Base-by-base conservation (phyloP, 768 basidiomycete genomes). In the Russula olivacea region DNA sequence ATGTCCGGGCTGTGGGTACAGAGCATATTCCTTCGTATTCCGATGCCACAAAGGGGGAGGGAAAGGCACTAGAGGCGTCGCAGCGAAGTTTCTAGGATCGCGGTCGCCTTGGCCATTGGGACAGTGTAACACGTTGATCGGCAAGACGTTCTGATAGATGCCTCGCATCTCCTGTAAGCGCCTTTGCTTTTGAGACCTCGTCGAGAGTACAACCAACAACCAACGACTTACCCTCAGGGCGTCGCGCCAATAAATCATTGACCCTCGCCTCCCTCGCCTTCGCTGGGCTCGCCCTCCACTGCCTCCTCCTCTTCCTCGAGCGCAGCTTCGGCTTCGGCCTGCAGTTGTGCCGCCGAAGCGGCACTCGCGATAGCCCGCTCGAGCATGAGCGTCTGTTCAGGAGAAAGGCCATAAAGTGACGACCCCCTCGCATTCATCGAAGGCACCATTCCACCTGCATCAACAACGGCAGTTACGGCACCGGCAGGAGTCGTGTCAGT, bases 251-350 rank as follows among this genome's bases (percentile, higher is more conserved):
- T 21, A 52, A 40, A 5, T 23, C 25, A 11, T 36, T 21, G 12
- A 14, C 23, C 23, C 21, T 36, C 32, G 9, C 47, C 23, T 15
- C 38, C 41, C 11, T 19, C 77, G 11, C 79, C 76, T n/a, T 78
- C 79, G 2, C 74, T 78, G 41, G 78, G 75, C 19, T 14, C 28
- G 3, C 32, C 54, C 10, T 75, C 76, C 32, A 80, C 79, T 11
- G 36, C 10, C 36, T 86, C 84, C 41, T 82, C 84, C 63, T 87
- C 83, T 68, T 88, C 88, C 70, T 89, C 88, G 58, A 87, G 70
- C 0, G 86, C 86, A 3, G 88, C 87, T 66, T 90, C 87, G 0
- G 88, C 89, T 66, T 90, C 88, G 0, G 88, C 88, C 68, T 88
- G 87, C 21, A 87, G 85, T 67, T 88, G 87, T 1, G 88, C 88